Evolutionary conservation across 2,329 filamentous ascomycete species (phyloP).

Genomic region (Tolypocladium guangdongense): DNA sequence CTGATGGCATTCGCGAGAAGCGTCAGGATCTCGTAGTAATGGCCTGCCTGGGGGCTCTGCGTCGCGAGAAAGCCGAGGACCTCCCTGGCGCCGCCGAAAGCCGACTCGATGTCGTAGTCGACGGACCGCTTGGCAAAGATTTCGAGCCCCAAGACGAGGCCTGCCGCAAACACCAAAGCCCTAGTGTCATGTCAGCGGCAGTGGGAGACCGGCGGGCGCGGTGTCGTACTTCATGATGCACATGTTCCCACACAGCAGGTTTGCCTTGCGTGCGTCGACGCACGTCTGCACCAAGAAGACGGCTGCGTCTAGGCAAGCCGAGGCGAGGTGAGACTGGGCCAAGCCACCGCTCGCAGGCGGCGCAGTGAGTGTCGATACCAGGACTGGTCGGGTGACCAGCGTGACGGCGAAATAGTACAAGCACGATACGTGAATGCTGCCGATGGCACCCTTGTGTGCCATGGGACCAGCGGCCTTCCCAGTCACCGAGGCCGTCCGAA

Average conservation of each 20-base stretch:
- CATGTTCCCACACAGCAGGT: slow-evolving; percentile 41
- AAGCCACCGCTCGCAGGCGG: slow-evolving; percentile 16
- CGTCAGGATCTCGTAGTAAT: slow-evolving; percentile 45
- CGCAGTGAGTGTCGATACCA: slow-evolving; percentile 37
- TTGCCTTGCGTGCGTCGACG: slow-evolving; percentile 31
- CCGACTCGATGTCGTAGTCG: slow-evolving; percentile 32
- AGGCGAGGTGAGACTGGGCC: slow-evolving; percentile 28
- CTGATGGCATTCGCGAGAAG: slow-evolving; percentile 32
- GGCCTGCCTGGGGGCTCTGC: slow-evolving; percentile 43
- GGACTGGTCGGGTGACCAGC: slow-evolving; percentile 42
- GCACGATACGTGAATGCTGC: slow-evolving; percentile 43
- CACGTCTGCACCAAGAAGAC: slow-evolving; percentile 45
- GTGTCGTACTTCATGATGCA: slow-evolving; percentile 43
- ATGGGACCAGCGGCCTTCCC: neutral
- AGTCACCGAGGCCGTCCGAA: slow-evolving; percentile 14
- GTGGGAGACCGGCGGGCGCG: too few species aligned
- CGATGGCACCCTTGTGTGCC: slow-evolving; percentile 26
- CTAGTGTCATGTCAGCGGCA: slow-evolving; percentile 14
- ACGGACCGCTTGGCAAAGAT: slow-evolving; percentile 38
- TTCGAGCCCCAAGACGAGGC: slow-evolving; percentile 44
- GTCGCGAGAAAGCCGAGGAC: slow-evolving; percentile 36
- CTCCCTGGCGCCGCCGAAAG: slow-evolving; percentile 37
- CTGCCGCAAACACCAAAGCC: slow-evolving; percentile 44
- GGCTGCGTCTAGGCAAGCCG: slow-evolving; percentile 44
- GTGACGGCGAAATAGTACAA: slow-evolving; percentile 50